Evolutionary conservation across 257 asterid species (phyloP).

Genomic region (Fraxinus americana): DNA sequence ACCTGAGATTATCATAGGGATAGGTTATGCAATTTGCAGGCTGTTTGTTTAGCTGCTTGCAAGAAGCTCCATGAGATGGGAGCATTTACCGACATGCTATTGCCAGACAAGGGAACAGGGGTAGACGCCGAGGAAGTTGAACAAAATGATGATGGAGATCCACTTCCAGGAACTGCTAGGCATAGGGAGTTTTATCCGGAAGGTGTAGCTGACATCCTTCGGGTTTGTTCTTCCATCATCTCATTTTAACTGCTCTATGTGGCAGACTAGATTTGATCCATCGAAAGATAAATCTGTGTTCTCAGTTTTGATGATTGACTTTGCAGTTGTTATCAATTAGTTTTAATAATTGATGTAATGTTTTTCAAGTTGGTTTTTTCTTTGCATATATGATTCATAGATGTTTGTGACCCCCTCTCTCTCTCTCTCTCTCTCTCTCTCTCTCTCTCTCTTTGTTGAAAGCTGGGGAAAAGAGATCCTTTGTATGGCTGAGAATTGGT

Average conservation of each 20-base stretch:
- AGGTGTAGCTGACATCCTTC: slow-evolving; percentile 92
- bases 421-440: background rate
- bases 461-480: background rate
- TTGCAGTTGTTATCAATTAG: background rate
- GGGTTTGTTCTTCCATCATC: slow-evolving; percentile 52
- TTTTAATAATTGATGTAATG: slow-evolving; percentile 4
- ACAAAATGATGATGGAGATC: slow-evolving; percentile 86
- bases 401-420: background rate
- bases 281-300: background rate
- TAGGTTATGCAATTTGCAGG: slow-evolving; percentile 47
- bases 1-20: slow-evolving; percentile 22
- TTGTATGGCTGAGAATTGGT: background rate
- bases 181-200: slow-evolving; percentile 99
- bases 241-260: slow-evolving; percentile 16
- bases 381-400: background rate
- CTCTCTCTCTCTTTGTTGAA: background rate
- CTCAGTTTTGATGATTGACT: slow-evolving; percentile 17
- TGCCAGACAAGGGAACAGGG: slow-evolving; percentile 95
- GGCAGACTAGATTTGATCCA: background rate
- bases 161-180: slow-evolving; percentile 96
- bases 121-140: slow-evolving; percentile 72
- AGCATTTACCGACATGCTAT: slow-evolving; percentile 98
- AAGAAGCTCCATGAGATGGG: slow-evolving; percentile 99
- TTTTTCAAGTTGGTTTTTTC: background rate
- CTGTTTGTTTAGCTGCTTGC: slow-evolving; percentile 98